These are phyloP conservation scores for Nakaseomyces bracarensis DNA, from an alignment of 1,139 yeast species.

Conservation along the genomic window DNA sequence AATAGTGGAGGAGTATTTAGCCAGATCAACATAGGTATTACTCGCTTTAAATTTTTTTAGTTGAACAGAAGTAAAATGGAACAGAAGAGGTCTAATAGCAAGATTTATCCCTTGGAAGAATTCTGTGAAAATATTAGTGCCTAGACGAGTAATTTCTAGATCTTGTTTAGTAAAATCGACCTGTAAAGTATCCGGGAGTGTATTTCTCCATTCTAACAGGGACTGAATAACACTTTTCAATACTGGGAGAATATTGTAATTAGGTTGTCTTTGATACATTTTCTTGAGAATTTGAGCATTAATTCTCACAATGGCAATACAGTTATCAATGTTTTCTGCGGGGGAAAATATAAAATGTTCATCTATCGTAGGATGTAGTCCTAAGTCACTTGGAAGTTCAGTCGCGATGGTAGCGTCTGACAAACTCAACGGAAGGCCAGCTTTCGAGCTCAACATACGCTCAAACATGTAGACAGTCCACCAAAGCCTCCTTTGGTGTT, in stretches of 20 bases:
- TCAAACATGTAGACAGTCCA: slow-evolving; percentile 92
- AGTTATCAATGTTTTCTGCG: slow-evolving; percentile 69
- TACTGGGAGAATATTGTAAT: slow-evolving; percentile 63
- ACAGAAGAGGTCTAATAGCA: slow-evolving; percentile 71
- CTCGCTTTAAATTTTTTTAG: slow-evolving; percentile 44
- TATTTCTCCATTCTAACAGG: slow-evolving; percentile 61
- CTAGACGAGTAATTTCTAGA: slow-evolving; percentile 54
- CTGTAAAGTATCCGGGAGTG: slow-evolving; percentile 53
- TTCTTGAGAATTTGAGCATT: slow-evolving; percentile 67
- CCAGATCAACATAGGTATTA: slow-evolving; percentile 56
- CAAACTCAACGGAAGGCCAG: slow-evolving; percentile 72
- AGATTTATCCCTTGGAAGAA: slow-evolving; percentile 79
- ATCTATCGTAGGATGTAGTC: slow-evolving; percentile 47
- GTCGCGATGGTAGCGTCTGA: slow-evolving; percentile 75
- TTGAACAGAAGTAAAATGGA: slow-evolving; percentile 71
- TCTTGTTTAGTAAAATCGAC: slow-evolving; percentile 50
- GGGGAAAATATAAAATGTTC: slow-evolving; percentile 71
- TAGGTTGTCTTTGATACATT: slow-evolving; percentile 69
- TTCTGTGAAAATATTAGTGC: slow-evolving; percentile 75
- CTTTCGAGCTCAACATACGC: slow-evolving; percentile 76
- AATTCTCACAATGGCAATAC: slow-evolving; percentile 74
- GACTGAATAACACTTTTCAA: slow-evolving; percentile 64
- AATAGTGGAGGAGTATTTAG: slow-evolving; percentile 60
- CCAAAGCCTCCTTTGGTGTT: slow-evolving; percentile 77
- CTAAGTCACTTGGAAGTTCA: slow-evolving; percentile 60